Evolutionary conservation across 805 yeast species (phyloP).

Genomic region (Schizosaccharomyces lindneri): DNA sequence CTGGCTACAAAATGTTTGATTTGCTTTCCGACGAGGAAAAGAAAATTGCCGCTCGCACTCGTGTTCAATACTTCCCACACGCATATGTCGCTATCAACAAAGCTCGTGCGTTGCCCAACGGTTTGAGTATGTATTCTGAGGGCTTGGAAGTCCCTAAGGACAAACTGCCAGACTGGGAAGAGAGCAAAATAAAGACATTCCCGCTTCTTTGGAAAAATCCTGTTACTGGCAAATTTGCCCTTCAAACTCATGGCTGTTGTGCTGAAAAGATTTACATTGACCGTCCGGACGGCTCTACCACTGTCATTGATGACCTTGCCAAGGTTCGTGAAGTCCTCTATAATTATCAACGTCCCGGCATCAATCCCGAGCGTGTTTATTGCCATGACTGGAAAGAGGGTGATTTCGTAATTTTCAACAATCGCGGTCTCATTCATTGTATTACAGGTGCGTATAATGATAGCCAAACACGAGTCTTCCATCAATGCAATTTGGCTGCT

Average conservation of each 20-base stretch:
- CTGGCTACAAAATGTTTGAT: slow-evolving; percentile 61
- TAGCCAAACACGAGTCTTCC: slow-evolving; percentile 68
- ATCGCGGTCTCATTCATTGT: slow-evolving; percentile 77
- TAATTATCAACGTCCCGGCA: slow-evolving; percentile 63
- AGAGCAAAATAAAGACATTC: slow-evolving; percentile 42
- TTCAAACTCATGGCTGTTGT: slow-evolving; percentile 78
- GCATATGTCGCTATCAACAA: slow-evolving; percentile 68
- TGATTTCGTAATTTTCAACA: slow-evolving; percentile 64
- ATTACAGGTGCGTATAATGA: slow-evolving; percentile 71
- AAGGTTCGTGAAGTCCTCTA: slow-evolving; percentile 55
- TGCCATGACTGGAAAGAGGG: slow-evolving; percentile 69
- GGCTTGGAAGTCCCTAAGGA: slow-evolving; percentile 43
- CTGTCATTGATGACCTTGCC: slow-evolving; percentile 36
- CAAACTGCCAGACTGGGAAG: slow-evolving; percentile 66
- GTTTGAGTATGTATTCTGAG: slow-evolving; percentile 64
- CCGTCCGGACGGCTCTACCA: slow-evolving; percentile 15
- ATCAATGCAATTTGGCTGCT: slow-evolving; percentile 78
- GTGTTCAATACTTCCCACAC: slow-evolving; percentile 74
- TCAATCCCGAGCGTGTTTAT: slow-evolving; percentile 45
- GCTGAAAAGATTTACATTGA: slow-evolving; percentile 29
- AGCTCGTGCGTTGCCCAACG: slow-evolving; percentile 64
- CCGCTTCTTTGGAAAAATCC: slow-evolving; percentile 90
- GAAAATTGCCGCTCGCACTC: slow-evolving; percentile 48
- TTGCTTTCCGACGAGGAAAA: slow-evolving; percentile 43
- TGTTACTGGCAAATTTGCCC: slow-evolving; percentile 53